These are phyloP conservation scores for Globisporangium takayamanum DNA, from an alignment of 352 stramenopile species.

Conservation along the genomic window DNA sequence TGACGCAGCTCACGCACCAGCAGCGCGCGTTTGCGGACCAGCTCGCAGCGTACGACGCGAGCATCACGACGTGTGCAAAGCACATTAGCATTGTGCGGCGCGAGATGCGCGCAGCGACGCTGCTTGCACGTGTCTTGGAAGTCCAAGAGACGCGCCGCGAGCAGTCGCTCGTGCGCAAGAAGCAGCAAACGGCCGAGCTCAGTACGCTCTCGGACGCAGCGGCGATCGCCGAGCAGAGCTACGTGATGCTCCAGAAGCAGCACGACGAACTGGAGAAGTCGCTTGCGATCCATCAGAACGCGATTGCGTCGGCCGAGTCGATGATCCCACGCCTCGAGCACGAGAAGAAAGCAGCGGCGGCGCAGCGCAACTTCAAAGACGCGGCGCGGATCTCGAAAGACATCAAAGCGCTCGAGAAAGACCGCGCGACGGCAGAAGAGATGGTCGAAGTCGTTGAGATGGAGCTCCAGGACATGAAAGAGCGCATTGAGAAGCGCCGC, in stretches of 20 bases:
- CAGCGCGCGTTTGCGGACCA: slow-evolving; percentile 46
- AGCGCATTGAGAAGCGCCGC: slow-evolving; percentile 63
- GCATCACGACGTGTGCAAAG: slow-evolving; percentile 50
- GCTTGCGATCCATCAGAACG: slow-evolving; percentile 63
- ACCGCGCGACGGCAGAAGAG: slow-evolving; percentile 69
- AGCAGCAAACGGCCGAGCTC: slow-evolving; percentile 66
- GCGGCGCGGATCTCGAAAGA: slow-evolving; percentile 80
- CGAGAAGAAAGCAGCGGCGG: slow-evolving; percentile 72
- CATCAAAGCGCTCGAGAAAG: slow-evolving; percentile 83
- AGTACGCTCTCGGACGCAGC: slow-evolving; percentile 57
- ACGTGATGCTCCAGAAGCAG: slow-evolving; percentile 65
- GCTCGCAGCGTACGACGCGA: slow-evolving; percentile 39
- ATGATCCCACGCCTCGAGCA: slow-evolving; percentile 75
- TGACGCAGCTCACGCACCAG: slow-evolving; percentile 50
- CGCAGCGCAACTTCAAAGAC: slow-evolving; percentile 85
- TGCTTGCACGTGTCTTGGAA: slow-evolving; percentile 61
- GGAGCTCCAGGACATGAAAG: slow-evolving; percentile 72
- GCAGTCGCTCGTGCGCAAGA: slow-evolving; percentile 61
- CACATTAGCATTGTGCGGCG: slow-evolving; percentile 55
- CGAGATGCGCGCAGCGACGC: slow-evolving; percentile 57
- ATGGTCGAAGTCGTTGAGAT: slow-evolving; percentile 81
- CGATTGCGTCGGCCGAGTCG: slow-evolving; percentile 70
- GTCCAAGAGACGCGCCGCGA: slow-evolving; percentile 66
- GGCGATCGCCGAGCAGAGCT: slow-evolving; percentile 71
- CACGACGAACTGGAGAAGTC: slow-evolving; percentile 74